Evolutionary conservation across 139 green algal genomes (phyloP), one percentile per base, ranked within the genome.

Genomic region (Tetradesmus obliquus): DNA sequence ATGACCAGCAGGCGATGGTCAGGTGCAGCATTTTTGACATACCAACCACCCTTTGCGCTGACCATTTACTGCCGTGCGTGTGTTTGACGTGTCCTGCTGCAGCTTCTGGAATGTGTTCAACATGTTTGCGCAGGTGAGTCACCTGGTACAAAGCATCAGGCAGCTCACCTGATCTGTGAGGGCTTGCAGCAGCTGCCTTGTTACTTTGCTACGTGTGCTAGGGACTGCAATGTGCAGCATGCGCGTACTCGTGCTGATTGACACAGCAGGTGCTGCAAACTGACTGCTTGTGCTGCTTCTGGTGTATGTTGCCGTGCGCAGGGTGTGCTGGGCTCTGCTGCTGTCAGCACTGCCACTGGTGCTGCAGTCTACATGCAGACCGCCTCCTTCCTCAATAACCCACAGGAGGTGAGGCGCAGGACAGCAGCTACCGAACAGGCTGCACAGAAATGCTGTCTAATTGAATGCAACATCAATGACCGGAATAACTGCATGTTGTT

Each of bases 91-190:
- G 2, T 24, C 20, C 2, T 69, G 51, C 86, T 82, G 69, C 86
- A 90, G 86, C 86, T 83, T 55, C 66, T 90, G 86, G 86, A n/a
- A 90, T 69, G 54, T 90, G 2, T 90, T 82, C 51, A 90, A 90
- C 69, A 90, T 90, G 86, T 90, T 90, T 69, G 66, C 69, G 20
- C 86, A 71, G 60, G 60, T 71, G 32, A 45, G 32, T 45, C 32
- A 45, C 32, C 32, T 45, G 32, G 32, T 45, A 45, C 32, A 45
- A 45, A 45, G 32, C 32, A 45, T 0, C 32, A 19, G 60, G 60
- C 10, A 71, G 60, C 10, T 4, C 32, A 45, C 32, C 32, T 45
- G 32, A 45, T 45, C 32, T 45, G 32, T 45, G 32, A 45, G 32
- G 32, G 32, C 32, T 45, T 45, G 32, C 32, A 45, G 32, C 32